Evolutionary conservation across 768 basidiomycete genomes (phyloP), one percentile per base, ranked within the genome.

Genomic region (Paxillus rubicundulus): DNA sequence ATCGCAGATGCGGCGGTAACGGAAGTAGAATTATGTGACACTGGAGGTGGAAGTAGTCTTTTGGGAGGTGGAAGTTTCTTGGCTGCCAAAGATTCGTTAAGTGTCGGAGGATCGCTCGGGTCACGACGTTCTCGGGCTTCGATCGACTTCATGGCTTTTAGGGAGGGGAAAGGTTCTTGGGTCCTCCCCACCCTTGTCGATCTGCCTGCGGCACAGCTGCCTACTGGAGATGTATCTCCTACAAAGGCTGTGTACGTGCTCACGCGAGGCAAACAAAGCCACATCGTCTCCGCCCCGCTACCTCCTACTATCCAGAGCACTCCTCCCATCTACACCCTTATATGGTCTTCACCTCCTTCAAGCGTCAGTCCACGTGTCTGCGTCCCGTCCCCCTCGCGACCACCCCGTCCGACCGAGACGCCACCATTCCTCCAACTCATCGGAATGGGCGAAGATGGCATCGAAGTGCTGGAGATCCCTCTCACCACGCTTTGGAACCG

Each of bases 1-100:
- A 65, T 92, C 20, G 81, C 82, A 5, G 90, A 92, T 66, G 82
- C 91, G 28, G 84, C 87, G 20, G 91, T 91, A 7, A 82, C 85
- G 32, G 91, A 93, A 65, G 76, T 92, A 21, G 84, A 87, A 38
- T 69, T 91, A 49, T 79, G 76, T 54, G 78, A 80, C 12, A 46
- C 59, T 5, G 57, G 53, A 48, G 49, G 60, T 37, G 44, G 39
- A 40, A 39, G 36, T 48, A 39, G 50, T 18, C 33, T 46, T 43
- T 47, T 48, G 30, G 50, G 47, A 39, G 47, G 52, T 52, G 54
- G 61, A 39, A 66, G 69, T 21, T 61, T 69, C 54, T 57, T 46
- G 40, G 14, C 50, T 13, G 5, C 41, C 13, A 69, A 41, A 43
- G 68, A 65, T 63, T 44, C 61, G 52, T 56, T 62, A 64, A 59